Evolutionary conservation across 2,329 filamentous ascomycete species (phyloP), one percentile per base, ranked within the genome.

Genomic region (Colletotrichum limetticola): DNA sequence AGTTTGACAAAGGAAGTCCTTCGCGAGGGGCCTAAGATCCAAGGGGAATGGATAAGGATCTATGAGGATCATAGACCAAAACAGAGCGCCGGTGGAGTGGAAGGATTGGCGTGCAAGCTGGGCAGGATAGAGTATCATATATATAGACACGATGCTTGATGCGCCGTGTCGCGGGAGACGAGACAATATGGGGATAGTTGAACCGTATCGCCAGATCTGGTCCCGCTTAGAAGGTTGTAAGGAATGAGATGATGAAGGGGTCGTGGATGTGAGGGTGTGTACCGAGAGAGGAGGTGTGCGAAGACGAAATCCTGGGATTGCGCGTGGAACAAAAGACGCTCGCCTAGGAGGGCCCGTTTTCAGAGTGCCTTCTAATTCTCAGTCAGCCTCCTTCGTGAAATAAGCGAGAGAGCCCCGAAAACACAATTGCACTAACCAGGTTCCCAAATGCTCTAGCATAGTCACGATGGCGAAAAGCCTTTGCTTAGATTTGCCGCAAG

Each of bases 191-290:
- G 67, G 32, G 67, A 57, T 56, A 61, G 71, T 49, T 59, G 52
- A 71, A 42, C 66, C 49, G 57, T 68, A 72, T 72, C 70, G 71
- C 68, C 24, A 63, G 67, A 74, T 74, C 71, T 66, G 71, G 62
- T 61, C 62, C 71, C 57, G 68, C 66, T 57, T 57, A 61, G 49
- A 65, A 65, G 49, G 49, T 49, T 28, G 67, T 52, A 67, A 72
- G 67, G 71, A 74, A 68, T 67, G 68, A 68, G 58, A 64, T 63
- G 28, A 72, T 72, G 64, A 74, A 72, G 62, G 68, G 68, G 68
- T 67, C 62, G 59, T 68, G 60, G 60, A 49, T 22, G 42, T 53
- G 61, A 62, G 68, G 71, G 71, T 71, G 71, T 74, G 71, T 52
- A 62, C 30, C 61, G 52, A 30, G 16, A 60, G 53, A 53, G 60